These are phyloP conservation scores for Nakaseomyces bracarensis DNA, from an alignment of 1,139 yeast genomes.

Conservation along the genomic window DNA sequence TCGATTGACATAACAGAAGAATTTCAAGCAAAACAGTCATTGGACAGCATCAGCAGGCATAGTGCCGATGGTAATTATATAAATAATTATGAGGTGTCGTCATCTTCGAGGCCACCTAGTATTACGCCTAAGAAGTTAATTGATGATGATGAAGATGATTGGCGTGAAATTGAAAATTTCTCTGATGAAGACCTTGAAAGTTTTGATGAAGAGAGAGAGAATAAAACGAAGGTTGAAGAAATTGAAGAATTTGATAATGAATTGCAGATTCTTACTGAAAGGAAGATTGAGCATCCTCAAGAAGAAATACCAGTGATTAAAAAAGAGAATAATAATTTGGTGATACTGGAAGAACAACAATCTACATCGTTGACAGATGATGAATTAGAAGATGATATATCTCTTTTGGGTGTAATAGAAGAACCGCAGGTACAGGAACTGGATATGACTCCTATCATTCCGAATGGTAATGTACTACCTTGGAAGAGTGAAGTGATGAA, in stretches of 20 bases:
- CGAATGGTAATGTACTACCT: constrained; percentile 30
- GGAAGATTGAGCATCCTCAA: constrained; percentile 17
- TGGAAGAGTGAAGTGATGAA: constrained; percentile 63
- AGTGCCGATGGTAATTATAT: too few species aligned
- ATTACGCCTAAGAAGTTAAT: background rate
- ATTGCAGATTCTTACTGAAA: constrained; percentile 28
- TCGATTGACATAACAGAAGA: background rate
- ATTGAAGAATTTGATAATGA: constrained; percentile 29
- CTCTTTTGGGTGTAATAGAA: constrained; percentile 12
- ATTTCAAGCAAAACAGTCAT: constrained; percentile 8
- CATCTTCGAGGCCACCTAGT: background rate
- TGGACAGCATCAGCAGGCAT: too few species aligned
- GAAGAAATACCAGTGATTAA: constrained; percentile 11
- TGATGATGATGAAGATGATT: constrained; percentile 3
- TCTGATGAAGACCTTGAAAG: constrained; percentile 30
- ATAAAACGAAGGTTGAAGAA: constrained; percentile 20
- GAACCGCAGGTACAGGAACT: constrained; percentile 1
- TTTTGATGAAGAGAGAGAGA: constrained; percentile 32
- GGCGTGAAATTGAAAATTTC: constrained; percentile 14
- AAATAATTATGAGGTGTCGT: constrained; percentile 6
- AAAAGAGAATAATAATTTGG: constrained; percentile 10
- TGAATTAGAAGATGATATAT: constrained; percentile 20
- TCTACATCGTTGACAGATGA: constrained; percentile 10
- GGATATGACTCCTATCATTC: background rate
- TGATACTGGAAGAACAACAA: constrained; percentile 1